Evolutionary conservation across 2,329 filamentous ascomycete genomes (phyloP).

Genomic region (Epichloe gansuensis): DNA sequence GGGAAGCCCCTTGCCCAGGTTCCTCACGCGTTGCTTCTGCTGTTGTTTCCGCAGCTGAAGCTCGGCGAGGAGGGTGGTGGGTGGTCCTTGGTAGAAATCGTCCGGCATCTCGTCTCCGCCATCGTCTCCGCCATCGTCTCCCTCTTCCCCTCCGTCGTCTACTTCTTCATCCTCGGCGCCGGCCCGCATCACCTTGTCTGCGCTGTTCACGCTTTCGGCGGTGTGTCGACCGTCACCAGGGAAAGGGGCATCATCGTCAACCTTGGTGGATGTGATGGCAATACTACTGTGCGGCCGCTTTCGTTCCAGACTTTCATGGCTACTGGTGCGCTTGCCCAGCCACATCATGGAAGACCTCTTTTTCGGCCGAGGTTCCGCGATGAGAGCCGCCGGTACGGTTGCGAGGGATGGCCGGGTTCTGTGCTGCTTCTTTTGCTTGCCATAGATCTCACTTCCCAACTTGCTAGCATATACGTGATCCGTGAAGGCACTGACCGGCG

Average conservation of each 20-base stretch:
- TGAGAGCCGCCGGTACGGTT: conserved; percentile 12
- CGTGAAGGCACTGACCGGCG: conserved; percentile 83
- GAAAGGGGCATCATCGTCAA: conserved; percentile 14
- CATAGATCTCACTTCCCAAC: conserved; percentile 64
- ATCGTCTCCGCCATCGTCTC: conserved; percentile 31
- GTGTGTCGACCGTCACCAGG: background rate
- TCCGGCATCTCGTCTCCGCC: conserved; percentile 28
- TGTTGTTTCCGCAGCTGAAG: conserved; percentile 83
- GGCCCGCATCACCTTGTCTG: conserved; percentile 5
- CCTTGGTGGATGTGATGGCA: conserved; percentile 8
- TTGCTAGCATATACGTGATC: conserved; percentile 75
- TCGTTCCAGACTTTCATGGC: conserved; percentile 17
- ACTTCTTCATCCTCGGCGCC: conserved; percentile 17
- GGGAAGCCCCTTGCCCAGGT: conserved; percentile 46
- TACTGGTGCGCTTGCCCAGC: conserved; percentile 27
- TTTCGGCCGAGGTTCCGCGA: conserved; percentile 22
- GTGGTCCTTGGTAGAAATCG: conserved; percentile 51
- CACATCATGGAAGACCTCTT: conserved; percentile 38
- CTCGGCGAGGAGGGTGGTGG: conserved; percentile 85
- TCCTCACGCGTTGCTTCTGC: conserved; percentile 61
- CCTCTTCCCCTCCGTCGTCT: conserved; percentile 20
- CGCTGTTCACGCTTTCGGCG: conserved; percentile 2
- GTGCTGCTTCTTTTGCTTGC: conserved; percentile 40
- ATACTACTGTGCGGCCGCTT: conserved; percentile 13
- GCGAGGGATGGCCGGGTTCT: conserved; percentile 16